Evolutionary conservation across 352 stramenopile genomes (phyloP), one percentile per base, ranked within the genome.

Genomic region (Phytophthora tubulina): DNA sequence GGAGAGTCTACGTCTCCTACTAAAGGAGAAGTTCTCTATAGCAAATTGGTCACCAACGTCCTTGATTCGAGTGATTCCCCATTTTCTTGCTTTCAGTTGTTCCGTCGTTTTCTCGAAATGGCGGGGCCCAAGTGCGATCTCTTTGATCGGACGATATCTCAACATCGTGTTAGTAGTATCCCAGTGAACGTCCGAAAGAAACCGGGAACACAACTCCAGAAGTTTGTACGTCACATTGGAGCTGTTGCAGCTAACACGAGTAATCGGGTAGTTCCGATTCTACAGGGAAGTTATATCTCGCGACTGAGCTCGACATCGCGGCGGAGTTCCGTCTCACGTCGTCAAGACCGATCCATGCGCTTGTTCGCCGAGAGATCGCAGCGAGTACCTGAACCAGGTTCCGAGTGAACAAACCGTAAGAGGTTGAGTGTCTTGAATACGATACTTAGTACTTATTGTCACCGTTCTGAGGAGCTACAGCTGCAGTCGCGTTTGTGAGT

Each of bases 91-190:
- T 49, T 79, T 5, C 67, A 68, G n/a, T 6, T 63, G 1, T 67
- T 79, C 42, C 45, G 42, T 13, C 63, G 58, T 2, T 68, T 74
- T 27, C 14, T 76, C 14, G 63, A 76, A 30, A 63, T 74, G 62
- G 17, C 64, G n/a, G 44, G 61, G 6, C 72, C 72, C 9, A 73
- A 71, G 6, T 41, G 68, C 17, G 67, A 79, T 27, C 46, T 79
- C 21, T 54, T 79, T 39, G 49, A 72, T 6, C 48, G 41, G 17
- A 46, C 31, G 5, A 4, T 35, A n/a, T 21, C 53, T n/a, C 51
- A 46, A 27, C 63, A 39, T 4, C 30, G 66, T 30, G 35, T 49
- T 6, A 42, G 6, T 10, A 55, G 48, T 7, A 36, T 21, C 17
- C 6, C 33, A 15, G 30, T 11, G 7, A 55, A 42, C 14, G 39